Base-by-base conservation (phyloP, 2,329 filamentous ascomycete species). In the Neoarthrinium moseri region DNA sequence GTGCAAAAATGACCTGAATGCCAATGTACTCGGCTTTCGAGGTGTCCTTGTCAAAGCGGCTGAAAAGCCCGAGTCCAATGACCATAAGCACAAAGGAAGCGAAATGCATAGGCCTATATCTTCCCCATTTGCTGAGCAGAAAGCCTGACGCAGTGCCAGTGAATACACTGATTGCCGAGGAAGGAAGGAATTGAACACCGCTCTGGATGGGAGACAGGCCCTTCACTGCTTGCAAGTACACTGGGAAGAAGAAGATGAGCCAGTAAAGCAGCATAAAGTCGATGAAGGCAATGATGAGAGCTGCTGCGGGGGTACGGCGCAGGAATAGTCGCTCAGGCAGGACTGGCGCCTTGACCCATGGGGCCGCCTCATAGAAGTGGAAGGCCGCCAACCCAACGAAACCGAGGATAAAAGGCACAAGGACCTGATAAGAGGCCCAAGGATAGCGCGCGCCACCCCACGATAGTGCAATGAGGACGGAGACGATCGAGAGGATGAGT, bases 161-260 rank as follows among this genome's bases (percentile, higher is more conserved):
- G 2, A 21, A 21, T 12, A 33, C 27, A 13, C 11, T 21, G 3
- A 22, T 17, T 7, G 7, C 1, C 4, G n/a, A 10, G 4, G 20
- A 20, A n/a, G 40, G 10, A 7, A 43, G 21, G 10, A 43, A 11
- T 2, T 15, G 7, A 8, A 32, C 20, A 12, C 27, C 26, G 13
- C 15, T 22, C 1, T 12, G 3, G 11, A 21, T 8, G 4, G 17
- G 4, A 17, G 11, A 6, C 8, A 6, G 13, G 2, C n/a, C 8
- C 4, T 13, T 10, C 7, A 84, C 77, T 43, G 80, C 75, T 62
- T 89, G 84, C 66, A 88, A 87, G 26, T 74, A 76, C 4, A 76
- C 50, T 0, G 71, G 69, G 1, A 74, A 45, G 48, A 71, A 72
- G 51, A 63, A 69, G 15, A 63, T 49, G 7, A 60, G 48, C 61